Evolutionary conservation across 2,329 filamentous ascomycete species (phyloP).

Genomic region (Scedosporium minutisporum): DNA sequence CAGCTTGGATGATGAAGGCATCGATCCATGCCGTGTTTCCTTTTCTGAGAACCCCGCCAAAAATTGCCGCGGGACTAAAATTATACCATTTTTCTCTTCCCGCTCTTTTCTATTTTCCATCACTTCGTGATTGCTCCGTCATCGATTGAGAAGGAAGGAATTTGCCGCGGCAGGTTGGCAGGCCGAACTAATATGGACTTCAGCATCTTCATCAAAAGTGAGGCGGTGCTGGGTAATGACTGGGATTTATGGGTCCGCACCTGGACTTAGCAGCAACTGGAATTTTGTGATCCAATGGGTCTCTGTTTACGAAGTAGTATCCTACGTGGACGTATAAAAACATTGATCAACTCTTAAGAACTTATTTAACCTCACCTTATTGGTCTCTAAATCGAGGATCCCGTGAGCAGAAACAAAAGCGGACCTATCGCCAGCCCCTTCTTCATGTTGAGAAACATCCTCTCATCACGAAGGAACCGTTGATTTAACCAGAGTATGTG

Average conservation of each 20-base stretch:
- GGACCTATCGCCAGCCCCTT: background rate
- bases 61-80: background rate
- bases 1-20: too few species aligned
- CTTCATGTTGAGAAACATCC: too few species aligned
- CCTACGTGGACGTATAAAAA: background rate
- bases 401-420: background rate
- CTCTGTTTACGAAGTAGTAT: background rate
- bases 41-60: background rate
- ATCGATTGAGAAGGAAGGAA: background rate
- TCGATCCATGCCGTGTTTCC: too few species aligned
- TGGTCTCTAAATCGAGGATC: background rate
- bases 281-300: background rate
- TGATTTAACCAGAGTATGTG: background rate
- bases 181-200: background rate
- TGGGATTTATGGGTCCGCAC: background rate
- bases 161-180: background rate
- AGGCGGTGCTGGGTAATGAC: background rate
- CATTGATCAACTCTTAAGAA: background rate
- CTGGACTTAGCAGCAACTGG: background rate
- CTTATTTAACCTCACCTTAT: background rate
- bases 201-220: background rate
- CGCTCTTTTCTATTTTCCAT: background rate
- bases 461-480: too few species aligned
- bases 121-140: background rate
- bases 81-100: background rate